Conservation (phyloP, 2,329 filamentous ascomycete species). For the Talaromyces atroroseus region DNA sequence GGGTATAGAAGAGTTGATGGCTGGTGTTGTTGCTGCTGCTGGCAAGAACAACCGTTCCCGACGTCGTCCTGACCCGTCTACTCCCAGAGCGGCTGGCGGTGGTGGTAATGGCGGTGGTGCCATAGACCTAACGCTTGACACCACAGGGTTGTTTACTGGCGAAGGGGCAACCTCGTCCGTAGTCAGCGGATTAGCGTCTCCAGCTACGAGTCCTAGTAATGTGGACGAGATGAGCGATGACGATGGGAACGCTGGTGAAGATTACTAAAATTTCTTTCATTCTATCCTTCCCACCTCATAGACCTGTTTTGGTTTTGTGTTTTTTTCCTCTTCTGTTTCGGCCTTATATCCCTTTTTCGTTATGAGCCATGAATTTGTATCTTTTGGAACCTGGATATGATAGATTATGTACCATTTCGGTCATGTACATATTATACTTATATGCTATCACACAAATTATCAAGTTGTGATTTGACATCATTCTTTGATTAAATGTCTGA, state of each 20-base stretch:
- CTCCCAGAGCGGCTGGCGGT: not conserved
- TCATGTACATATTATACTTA: not conserved
- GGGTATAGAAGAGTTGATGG: constrained; percentile 46
- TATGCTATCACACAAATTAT: too few relatives aligned
- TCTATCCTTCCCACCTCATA: not conserved
- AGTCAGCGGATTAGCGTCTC: constrained; percentile 34
- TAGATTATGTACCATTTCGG: not conserved
- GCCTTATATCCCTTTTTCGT: constrained; percentile 3
- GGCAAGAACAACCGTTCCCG: constrained; percentile 22
- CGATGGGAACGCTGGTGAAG: constrained; percentile 10
- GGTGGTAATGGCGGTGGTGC: not conserved
- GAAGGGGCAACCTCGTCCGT: constrained; percentile 24
- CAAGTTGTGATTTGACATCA: too few relatives aligned
- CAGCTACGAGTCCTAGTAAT: constrained; percentile 23
- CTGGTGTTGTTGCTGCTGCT: constrained; percentile 21
- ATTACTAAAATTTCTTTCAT: not conserved
- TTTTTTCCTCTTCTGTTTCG: not conserved
- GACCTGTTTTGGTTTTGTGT: too few relatives aligned
- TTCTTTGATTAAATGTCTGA: too few relatives aligned
- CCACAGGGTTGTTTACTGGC: not conserved
- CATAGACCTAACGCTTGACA: not conserved
- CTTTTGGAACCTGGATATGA: not conserved
- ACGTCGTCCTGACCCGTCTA: constrained; percentile 15
- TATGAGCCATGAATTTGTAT: not conserved
- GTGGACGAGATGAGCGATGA: constrained; percentile 14